Base-by-base conservation (phyloP, 345 rosid genomes). In the Gossypium raimondii region DNA sequence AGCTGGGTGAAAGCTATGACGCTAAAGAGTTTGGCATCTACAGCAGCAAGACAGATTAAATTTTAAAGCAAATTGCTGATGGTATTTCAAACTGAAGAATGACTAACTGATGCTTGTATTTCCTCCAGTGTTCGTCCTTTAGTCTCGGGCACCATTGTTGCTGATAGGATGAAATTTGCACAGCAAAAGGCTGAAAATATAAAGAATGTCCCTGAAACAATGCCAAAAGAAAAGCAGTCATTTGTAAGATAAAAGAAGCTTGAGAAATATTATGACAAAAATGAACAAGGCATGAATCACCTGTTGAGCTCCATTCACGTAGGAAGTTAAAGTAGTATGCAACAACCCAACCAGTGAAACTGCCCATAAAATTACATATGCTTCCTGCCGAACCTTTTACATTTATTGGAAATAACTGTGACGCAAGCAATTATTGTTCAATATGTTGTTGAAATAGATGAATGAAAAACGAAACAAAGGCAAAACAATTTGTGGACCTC, bases 121-220 rank as follows among this genome's bases (percentile, higher is more conserved):
- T 77, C 72, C 73, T 53, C 18, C 34, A 73, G 9, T 18, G 71
- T 76, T 67, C 80, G 76, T 5, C 84, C 86, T 69, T 81, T 86
- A 1, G 86, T 83, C 75, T 83, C 86, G 0, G 84, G 89, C 8
- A 83, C 85, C 43, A 80, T 24, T 63, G 80, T 80, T 7, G 61
- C 82, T 0, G 75, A 50, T 24, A 83, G 77, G n/a, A 80, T 1
- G 4, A 83, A 65, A 41, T 78, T 77, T 1, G 53, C 29, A 0
- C 4, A 70, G 1, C 79, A 73, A 8, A 83, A 38, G 65, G 9
- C 74, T 6, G 79, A 73, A 2, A 77, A 85, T 25, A 85, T 59
- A n/a, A 81, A 72, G 73, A 80, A 79, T 10, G 50, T 58, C 11
- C 83, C 83, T 80, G 77, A 47, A 77, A 65, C 2, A 61, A 57